These are phyloP conservation scores for Pelargonium nanum DNA, from an alignment of 345 rosid species.

Conservation along the genomic window DNA sequence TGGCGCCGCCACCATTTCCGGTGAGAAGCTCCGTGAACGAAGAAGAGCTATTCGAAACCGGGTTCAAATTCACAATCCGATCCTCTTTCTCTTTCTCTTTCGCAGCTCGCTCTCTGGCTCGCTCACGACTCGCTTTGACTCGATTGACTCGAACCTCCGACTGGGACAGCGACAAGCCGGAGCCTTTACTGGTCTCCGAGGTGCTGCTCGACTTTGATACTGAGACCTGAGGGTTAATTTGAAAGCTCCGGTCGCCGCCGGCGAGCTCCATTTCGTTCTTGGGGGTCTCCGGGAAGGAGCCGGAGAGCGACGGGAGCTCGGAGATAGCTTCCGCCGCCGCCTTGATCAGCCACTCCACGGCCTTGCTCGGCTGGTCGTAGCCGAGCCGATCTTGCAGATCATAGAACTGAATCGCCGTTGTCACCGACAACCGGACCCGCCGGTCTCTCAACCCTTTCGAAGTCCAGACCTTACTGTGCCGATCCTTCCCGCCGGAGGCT, in stretches of 20 bases:
- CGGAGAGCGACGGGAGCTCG: conserved; percentile 74
- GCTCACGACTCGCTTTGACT: conserved; percentile 51
- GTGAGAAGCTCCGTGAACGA: conserved; percentile 84
- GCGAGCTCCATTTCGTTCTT: conserved; percentile 49
- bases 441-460: conserved; percentile 86
- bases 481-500: conserved; percentile 95
- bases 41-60: conserved; percentile 40
- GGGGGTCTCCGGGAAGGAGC: conserved; percentile 50
- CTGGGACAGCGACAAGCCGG: conserved; percentile 64
- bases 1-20: conserved; percentile 34
- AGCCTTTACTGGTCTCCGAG: conserved; percentile 89
- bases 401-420: conserved; percentile 88
- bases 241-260: too few species aligned
- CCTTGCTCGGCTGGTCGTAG: conserved; percentile 93
- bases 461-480: conserved; percentile 97
- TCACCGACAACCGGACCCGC: conserved; percentile 76
- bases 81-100: conserved; percentile 61
- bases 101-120: conserved; percentile 79
- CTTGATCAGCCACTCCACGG: conserved; percentile 92
- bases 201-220: conserved; percentile 85
- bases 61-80: conserved; percentile 17
- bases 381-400: conserved; percentile 94
- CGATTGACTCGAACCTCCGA: conserved; percentile 52
- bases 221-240: conserved; percentile 47
- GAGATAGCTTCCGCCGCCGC: conserved; percentile 71